A percentile compares a stretch with the other conserved stretches of the same genome.
Evolutionary conservation across 1,139 yeast species (phyloP).

Genomic region (Debaryomyces udenii): DNA sequence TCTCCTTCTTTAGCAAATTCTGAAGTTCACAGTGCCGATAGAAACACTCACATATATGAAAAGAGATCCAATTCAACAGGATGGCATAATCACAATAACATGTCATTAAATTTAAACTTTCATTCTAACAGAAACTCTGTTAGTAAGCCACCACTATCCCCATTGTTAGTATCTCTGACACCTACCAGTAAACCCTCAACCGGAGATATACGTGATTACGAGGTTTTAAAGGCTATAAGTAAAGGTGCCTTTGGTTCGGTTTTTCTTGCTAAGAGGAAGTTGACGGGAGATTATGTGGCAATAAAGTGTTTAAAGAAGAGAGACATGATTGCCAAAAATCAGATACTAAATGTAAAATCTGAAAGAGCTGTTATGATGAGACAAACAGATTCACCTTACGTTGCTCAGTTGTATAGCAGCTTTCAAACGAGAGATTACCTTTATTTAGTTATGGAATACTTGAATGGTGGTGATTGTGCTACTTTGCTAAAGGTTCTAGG

Average conservation of each 20-base stretch:
- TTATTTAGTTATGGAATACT: slow-evolving; percentile 93
- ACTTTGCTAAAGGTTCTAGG: slow-evolving; percentile 82
- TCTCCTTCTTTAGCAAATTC: slow-evolving; percentile 38
- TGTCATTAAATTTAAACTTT: slow-evolving; percentile 17
- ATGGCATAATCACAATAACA: slow-evolving; percentile 16
- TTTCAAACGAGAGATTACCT: slow-evolving; percentile 88
- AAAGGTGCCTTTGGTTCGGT: slow-evolving; percentile 99
- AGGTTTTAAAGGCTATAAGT: slow-evolving; percentile 87
- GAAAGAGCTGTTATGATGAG: slow-evolving; percentile 98
- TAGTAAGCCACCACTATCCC: slow-evolving; percentile 73
- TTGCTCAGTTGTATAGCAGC: slow-evolving; percentile 84
- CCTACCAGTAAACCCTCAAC: slow-evolving; percentile 49
- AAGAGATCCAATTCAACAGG: slow-evolving; percentile 22
- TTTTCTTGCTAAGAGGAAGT: slow-evolving; percentile 75
- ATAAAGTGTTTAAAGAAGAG: slow-evolving; percentile 91
- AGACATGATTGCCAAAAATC: slow-evolving; percentile 97
- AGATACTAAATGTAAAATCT: slow-evolving; percentile 89
- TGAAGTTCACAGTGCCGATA: slow-evolving; percentile 12
- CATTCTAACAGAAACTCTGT: slow-evolving; percentile 19
- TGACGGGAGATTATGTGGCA: slow-evolving; percentile 95
- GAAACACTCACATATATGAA: slow-evolving; percentile 14
- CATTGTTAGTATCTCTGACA: slow-evolving; percentile 68
- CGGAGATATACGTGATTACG: slow-evolving; percentile 87
- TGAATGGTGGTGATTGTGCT: slow-evolving; percentile 96
- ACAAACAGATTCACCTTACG: slow-evolving; percentile 91